Conservation (phyloP, 2,329 filamentous ascomycete genomes). For the Neofusicoccum parvum region DNA sequence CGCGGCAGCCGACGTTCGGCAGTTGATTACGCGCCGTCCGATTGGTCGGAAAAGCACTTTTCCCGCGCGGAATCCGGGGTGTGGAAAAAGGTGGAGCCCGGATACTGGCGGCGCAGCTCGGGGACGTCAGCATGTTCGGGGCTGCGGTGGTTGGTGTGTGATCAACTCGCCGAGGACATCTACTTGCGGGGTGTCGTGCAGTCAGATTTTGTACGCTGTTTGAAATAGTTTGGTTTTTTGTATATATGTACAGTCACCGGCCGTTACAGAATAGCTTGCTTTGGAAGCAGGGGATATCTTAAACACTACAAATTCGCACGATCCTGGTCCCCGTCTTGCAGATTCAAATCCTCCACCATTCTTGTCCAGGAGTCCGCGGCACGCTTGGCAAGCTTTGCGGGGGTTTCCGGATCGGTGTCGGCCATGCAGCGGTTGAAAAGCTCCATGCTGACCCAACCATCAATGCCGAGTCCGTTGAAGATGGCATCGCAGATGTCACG, state of each 20-base stretch:
- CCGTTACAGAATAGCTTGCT: not conserved
- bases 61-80: not conserved
- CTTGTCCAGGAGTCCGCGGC: slow-evolving; percentile 56
- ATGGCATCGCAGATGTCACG: slow-evolving; percentile 63
- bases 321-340: slow-evolving; percentile 2
- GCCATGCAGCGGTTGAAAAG: slow-evolving; percentile 66
- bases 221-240: too few species aligned
- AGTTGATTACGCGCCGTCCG: slow-evolving; percentile 11
- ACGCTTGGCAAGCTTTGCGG: slow-evolving; percentile 57
- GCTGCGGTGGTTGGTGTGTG: not conserved
- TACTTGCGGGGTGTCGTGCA: too few species aligned
- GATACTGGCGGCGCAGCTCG: not conserved
- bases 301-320: not conserved
- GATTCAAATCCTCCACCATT: slow-evolving; percentile 43
- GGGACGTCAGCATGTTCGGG: not conserved
- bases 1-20: not conserved
- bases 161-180: too few species aligned
- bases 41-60: slow-evolving; percentile 2
- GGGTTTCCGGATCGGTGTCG: slow-evolving; percentile 54
- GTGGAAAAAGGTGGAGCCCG: not conserved
- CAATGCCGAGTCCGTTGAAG: slow-evolving; percentile 64
- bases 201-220: too few species aligned
- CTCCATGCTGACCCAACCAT: slow-evolving; percentile 73
- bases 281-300: not conserved
- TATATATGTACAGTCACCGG: not conserved